Percentiles rank a stretch among this genome's conserved stretches.
These are phyloP conservation scores for Colletotrichum australisinense DNA, from an alignment of 2,329 filamentous ascomycete species.

Conservation along the genomic window DNA sequence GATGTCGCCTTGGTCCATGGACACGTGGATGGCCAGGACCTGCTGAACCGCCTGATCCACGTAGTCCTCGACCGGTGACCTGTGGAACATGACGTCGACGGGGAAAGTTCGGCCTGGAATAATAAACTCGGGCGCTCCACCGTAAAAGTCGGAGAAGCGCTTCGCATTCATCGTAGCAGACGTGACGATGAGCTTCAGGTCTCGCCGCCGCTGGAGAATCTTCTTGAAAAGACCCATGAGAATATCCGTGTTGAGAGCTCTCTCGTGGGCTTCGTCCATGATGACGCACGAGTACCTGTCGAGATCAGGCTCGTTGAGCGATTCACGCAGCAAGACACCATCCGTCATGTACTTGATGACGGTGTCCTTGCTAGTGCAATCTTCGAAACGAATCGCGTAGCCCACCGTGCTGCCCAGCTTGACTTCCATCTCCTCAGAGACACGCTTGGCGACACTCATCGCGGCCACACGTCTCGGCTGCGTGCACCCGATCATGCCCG, in stretches of 20 bases:
- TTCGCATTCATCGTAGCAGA: conserved; percentile 99
- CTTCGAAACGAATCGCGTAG: conserved; percentile 98
- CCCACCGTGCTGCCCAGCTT: conserved; percentile 88
- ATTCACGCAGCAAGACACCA: conserved; percentile 92
- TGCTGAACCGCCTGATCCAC: conserved; percentile 98
- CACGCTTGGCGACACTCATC: conserved; percentile 98
- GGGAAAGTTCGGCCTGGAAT: conserved; percentile 97
- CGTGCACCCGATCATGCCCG: conserved; percentile 94
- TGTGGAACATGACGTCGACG: conserved; percentile 95
- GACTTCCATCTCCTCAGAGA: conserved; percentile 98
- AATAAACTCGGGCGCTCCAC: conserved; percentile 94
- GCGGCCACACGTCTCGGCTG: conserved; percentile 96
- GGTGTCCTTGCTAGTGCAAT: conserved; percentile 96
- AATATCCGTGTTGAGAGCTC: conserved; percentile 96
- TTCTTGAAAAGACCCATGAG: conserved; percentile 99
- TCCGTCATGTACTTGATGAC: conserved; percentile 99
- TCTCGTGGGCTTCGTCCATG: conserved; percentile 99
- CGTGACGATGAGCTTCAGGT: conserved; percentile 96
- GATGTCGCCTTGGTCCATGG: conserved; percentile 92
- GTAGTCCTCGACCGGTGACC: conserved; percentile 96
- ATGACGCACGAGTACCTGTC: conserved; percentile 98
- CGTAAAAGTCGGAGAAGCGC: conserved; percentile 94
- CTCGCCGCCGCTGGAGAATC: conserved; percentile 86
- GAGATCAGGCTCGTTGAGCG: conserved; percentile 89
- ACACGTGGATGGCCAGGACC: conserved; percentile 94